A percentile compares a stretch with the other conserved stretches of the same genome.
Conservation (phyloP, 2,329 filamentous ascomycete genomes). For the Microcyclospora pomicola region DNA sequence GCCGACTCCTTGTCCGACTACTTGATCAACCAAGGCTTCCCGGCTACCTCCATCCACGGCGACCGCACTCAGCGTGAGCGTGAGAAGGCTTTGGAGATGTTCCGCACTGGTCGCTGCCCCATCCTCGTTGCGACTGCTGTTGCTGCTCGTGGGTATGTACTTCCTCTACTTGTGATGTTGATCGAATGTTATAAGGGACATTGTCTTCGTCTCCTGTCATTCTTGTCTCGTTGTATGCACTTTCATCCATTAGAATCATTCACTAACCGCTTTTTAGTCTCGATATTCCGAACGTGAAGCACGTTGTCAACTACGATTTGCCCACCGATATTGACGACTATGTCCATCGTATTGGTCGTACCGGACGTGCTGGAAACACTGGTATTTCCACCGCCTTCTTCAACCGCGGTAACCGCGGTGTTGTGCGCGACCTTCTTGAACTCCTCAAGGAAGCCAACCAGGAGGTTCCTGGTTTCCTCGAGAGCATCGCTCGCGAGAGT, state of each 20-base stretch:
- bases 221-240: neutral
- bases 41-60: constrained; percentile 94
- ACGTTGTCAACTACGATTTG: constrained; percentile 99
- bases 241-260: constrained; percentile 1
- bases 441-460: constrained; percentile 98
- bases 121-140: constrained; percentile 96
- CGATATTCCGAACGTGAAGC: constrained; percentile 91
- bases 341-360: constrained; percentile 98
- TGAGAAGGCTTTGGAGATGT: constrained; percentile 94
- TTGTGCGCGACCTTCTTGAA: constrained; percentile 93
- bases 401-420: constrained; percentile 97
- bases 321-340: constrained; percentile 98
- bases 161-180: neutral
- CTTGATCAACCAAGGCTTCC: constrained; percentile 96
- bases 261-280: constrained; percentile 33
- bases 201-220: neutral
- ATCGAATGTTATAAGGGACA: neutral
- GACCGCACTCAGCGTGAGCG: constrained; percentile 97
- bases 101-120: constrained; percentile 88
- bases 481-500: constrained; percentile 92
- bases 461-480: constrained; percentile 83
- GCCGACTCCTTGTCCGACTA: constrained; percentile 96
- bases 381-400: constrained; percentile 98
- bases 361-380: constrained; percentile 96
- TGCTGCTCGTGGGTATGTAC: constrained; percentile 49